Evolutionary conservation across 345 rosid species (phyloP), one percentile per base, ranked within the genome.

Genomic region (Noccaea bulbosa): DNA sequence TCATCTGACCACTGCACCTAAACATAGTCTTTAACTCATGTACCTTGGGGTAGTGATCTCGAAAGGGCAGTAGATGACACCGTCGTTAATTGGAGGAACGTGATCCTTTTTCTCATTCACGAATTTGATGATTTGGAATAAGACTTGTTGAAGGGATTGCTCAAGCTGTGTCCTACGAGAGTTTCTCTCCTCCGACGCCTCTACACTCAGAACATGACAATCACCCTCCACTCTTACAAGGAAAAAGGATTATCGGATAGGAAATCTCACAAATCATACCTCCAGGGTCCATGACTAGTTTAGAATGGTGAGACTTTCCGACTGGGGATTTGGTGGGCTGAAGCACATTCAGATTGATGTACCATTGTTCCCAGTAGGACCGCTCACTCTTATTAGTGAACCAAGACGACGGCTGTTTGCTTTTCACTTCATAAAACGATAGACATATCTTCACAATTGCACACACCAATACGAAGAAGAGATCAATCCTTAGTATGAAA

Each of bases 91-190:
- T 4, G 96, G 82, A 67, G 99, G 99, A 50, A 94, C 88, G 12
- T 94, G 99, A 62, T 94, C 99, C 68, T 87, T 94, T 73, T 91
- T 94, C 82, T 91, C 98, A 69, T 91, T 94, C 72, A 87, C 98
- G 72, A 89, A 94, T 73, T 82, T 94, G 66, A 94, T 88, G 67
- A 91, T 84, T 67, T 94, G 99, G 85, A 91, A 91, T 55, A 94
- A 57, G 67, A 88, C 98, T 51, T 94, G 96, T 43, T 77, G 90
- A 57, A 94, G 82, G 46, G 93, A 85, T 53, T 86, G 81, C 80
- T 94, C 98, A 57, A 91, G 88, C 73, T 86, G 73, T 70, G 88
- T 83, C 79, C 88, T 82, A 44, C 88, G 96, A 12, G 60, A 76
- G 55, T 78, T 77, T 80, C 91, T 87, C 52, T 91, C 95, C 78